Evolutionary conservation across 371 early-diverging fungal species (phyloP).

Genomic region (Globomyces sp.): DNA sequence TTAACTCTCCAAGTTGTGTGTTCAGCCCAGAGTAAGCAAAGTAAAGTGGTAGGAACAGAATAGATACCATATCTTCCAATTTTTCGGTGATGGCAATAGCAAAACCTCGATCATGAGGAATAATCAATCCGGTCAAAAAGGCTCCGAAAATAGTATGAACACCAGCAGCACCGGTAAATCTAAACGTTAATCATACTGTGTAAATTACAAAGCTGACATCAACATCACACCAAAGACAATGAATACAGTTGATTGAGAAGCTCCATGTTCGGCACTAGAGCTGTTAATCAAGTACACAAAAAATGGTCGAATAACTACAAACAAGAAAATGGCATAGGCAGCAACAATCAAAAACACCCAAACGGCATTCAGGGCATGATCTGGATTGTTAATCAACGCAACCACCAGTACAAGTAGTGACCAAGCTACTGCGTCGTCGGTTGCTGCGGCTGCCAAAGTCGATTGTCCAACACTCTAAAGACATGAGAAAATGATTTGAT

Average conservation of each 20-base stretch:
- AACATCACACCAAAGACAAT: constrained; percentile 18
- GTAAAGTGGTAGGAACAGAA: constrained; percentile 84
- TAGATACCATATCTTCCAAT: constrained; percentile 85
- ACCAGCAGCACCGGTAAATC: constrained; percentile 81
- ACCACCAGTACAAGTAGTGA: constrained; percentile 42
- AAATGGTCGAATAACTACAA: constrained; percentile 35
- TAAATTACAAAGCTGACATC: constrained; percentile 55
- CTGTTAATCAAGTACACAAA: constrained; percentile 25
- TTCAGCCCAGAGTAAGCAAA: constrained; percentile 91
- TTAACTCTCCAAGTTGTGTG: constrained; percentile 76
- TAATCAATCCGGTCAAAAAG: constrained; percentile 80
- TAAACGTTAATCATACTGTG: no score
- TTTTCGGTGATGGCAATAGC: constrained; percentile 84
- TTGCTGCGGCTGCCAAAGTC: constrained; percentile 81
- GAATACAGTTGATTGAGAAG: constrained; percentile 54
- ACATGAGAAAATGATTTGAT: no score
- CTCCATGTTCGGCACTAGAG: constrained; percentile 18
- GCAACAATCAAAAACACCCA: constrained; percentile 42
- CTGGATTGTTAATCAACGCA: constrained; percentile 44
- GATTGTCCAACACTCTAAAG: constrained; percentile 62
- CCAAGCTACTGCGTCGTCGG: constrained; percentile 90
- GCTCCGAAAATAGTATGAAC: constrained; percentile 93
- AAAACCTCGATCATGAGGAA: constrained; percentile 87
- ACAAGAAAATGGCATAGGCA: constrained; percentile 36
- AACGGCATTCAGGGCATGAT: constrained; percentile 30